These are phyloP conservation scores for Blattamonas nauphoetae DNA, from an alignment of 78 protist species.

Conservation along the genomic window DNA sequence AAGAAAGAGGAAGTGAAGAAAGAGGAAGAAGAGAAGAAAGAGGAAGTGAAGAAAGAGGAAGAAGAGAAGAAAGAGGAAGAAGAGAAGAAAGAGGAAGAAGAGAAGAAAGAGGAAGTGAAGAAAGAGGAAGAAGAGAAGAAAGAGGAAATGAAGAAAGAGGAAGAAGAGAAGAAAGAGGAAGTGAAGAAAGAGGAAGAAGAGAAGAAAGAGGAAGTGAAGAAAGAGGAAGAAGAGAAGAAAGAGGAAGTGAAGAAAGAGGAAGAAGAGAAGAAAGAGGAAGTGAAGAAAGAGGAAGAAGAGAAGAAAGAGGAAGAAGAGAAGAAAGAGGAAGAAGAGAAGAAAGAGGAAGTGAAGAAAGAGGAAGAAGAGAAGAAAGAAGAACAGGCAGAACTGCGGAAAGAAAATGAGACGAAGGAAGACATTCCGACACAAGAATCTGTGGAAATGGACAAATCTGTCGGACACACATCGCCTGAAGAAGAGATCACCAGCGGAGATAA, in stretches of 20 bases:
- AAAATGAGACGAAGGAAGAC: background rate
- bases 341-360: background rate
- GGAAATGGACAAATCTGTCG: background rate
- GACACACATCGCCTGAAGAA: background rate
- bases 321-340: background rate
- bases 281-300: background rate
- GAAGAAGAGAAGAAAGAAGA: background rate
- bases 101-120: too few relatives aligned
- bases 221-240: background rate
- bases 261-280: background rate
- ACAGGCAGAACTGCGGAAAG: background rate
- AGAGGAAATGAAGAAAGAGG: too few relatives aligned
- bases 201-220: background rate
- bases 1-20: too few relatives aligned
- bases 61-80: too few relatives aligned
- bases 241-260: background rate
- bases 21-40: too few relatives aligned
- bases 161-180: too few relatives aligned
- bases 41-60: too few relatives aligned
- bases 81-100: too few relatives aligned
- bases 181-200: background rate
- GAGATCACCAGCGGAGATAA: background rate
- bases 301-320: background rate
- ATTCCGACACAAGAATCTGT: background rate
- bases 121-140: too few relatives aligned